Evolutionary conservation across 192 early-diverging fungal genomes (phyloP), one percentile per base, ranked within the genome.

Genomic region (Globomyces pollinis-pini): DNA sequence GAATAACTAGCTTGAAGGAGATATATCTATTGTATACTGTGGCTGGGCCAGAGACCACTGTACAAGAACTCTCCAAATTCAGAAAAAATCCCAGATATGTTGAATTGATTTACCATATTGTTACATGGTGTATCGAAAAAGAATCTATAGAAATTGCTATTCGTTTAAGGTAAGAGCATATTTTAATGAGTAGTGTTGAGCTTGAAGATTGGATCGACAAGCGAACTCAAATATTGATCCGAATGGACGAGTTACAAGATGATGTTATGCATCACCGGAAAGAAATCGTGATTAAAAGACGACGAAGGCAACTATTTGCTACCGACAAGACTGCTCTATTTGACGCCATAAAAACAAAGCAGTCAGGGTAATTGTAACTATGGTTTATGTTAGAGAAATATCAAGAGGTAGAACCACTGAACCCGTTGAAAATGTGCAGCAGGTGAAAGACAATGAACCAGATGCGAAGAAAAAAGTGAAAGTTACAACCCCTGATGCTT

Each of bases 31-130:
- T 66, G 3, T 60, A 70, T 33, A 38, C 38, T 2, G 15, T 34
- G 2, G 52, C 42, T 29, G 72, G 72, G 7, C 45, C 60, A 4
- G 77, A 79, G 21, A 43, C 59, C n/a, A 42, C 67, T 1, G 21
- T 67, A 7, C 51, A 63, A 38, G 71, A 79, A 28, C 39, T 79
- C 5, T 18, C 43, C 1, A 67, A 67, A 24, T 79, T 71, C 54
- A 43, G 62, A 20, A 79, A 79, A 50, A 72, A 73, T 49, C 77
- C 77, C 29, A 53, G 77, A 26, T 79, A 73, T 42, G 38, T 79
- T 24, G 77, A 79, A 61, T 26, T 79, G 11, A 38, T 70, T 41
- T 28, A 57, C 0, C 31, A 53, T 2, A 59, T 60, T 31, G 60
- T 62, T 34, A 54, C 38, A 16, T 75, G 72, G 77, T 64, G 57